Base-by-base conservation (phyloP, 2,329 filamentous ascomycete genomes). In the Aspergillus sp. region DNA sequence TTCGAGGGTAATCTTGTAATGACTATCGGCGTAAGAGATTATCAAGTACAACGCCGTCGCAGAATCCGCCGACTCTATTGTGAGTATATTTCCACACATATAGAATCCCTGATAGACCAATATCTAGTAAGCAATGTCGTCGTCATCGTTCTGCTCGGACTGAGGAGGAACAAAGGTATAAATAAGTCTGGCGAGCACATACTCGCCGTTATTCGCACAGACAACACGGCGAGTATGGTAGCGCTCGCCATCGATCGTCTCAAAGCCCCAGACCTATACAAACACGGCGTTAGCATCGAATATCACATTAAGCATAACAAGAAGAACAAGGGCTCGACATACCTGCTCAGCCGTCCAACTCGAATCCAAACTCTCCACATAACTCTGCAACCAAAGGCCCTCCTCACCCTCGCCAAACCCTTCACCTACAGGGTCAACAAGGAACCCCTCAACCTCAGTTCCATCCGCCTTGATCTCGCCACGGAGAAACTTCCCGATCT, bases 371-470 rank as follows among this genome's bases (percentile, higher is more conserved):
- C 80, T 85, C 53, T 75, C 73, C 20, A 80, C 83, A 59, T 69
- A 79, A 61, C 74, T 80, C 70, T 86, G 76, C 24, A 86, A 60
- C 57, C 79, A 76, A 37, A 69, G 62, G 17, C 77, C 75, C 50
- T 79, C 75, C 51, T 79, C 75, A 0, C 73, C 72, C 5, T 78
- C 76, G 0, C 76, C 77, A 12, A 70, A 73, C 30, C 73, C 73
- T 51, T 72, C 71, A 61, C 81, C 79, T 9, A 54, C 46, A 30
- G 72, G 75, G 60, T 84, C 86, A 51, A 82, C 79, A 15, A 85
- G 67, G 82, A 88, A 92, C 30, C 83, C 83, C 49, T 80, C 73
- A 61, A 79, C 80, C 54, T 87, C 78, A 56, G 76, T 84, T 4
- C 79, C 83, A 66, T 87, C 84, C n/a, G 77, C 72, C 24, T 79